Base-by-base conservation (phyloP, 139 green algal genomes). In the Picochlorum sp. region DNA sequence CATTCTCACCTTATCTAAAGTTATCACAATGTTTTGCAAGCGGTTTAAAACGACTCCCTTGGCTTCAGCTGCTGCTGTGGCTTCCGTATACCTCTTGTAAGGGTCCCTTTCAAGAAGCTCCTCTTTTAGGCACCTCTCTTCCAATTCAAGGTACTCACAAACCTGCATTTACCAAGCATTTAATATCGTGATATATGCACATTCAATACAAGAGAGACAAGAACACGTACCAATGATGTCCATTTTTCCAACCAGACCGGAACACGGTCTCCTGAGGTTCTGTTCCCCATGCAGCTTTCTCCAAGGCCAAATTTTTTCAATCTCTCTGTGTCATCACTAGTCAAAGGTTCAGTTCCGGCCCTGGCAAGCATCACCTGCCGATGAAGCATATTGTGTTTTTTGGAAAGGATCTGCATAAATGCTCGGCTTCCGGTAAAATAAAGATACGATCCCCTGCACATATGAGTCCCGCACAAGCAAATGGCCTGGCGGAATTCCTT, bases 191-290 rank as follows among this genome's bases (percentile, higher is more conserved):
- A 18, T 51, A 20, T 32, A 45, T 57, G 44, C 29, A 66, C 54
- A n/a, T n/a, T n/a, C n/a, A n/a, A n/a, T n/a, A n/a, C n/a, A n/a
- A n/a, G n/a, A n/a, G n/a, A n/a, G n/a, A n/a, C n/a, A n/a, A n/a
- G n/a, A n/a, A n/a, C n/a, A n/a, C n/a, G n/a, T n/a, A n/a, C n/a
- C 35, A 93, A 63, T 3, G 80, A 68, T 0, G 80, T 78, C 87
- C 87, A 95, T 70, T 93, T 94, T 33, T 79, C 47, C n/a, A 94
- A 57, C 87, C 87, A 95, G 24, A 52, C 40, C 4, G 85, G 82
- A 6, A 80, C 65, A 12, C 60, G 57, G 20, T 56, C 44, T 10
- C 65, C 57, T 7, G 33, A 28, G 28, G 55, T 55, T 16, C 28
- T 33, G 3, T 61, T 49, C 29, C 63, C 74, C 29, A 89, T 67